Conservation (phyloP, 1,284 basidiomycete species). For the Melampsora larici-populina region DNA sequence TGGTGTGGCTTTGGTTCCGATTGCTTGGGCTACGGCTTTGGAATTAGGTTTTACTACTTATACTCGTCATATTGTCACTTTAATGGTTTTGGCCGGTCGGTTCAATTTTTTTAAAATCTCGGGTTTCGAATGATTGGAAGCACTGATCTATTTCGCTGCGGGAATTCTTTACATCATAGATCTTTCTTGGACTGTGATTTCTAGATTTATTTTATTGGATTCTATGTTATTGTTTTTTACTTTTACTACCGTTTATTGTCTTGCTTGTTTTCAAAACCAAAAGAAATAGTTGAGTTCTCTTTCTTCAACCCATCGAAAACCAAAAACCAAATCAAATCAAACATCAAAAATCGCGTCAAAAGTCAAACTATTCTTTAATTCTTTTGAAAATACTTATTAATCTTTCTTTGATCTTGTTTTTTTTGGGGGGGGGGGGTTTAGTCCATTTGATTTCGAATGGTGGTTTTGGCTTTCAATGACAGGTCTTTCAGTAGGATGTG, state of each 20-base stretch:
- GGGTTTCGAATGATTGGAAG: no score
- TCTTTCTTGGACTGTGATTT: constrained; percentile 92
- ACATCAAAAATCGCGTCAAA: not conserved
- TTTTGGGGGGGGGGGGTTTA: no score
- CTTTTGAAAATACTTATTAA: no score
- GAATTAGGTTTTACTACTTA: constrained; percentile 87
- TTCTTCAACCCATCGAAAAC: not conserved
- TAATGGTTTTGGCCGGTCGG: constrained; percentile 88
- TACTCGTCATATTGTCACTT: constrained; percentile 82
- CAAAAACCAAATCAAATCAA: not conserved
- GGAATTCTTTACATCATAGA: constrained; percentile 63
- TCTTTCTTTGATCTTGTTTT: not conserved
- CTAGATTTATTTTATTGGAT: constrained; percentile 93
- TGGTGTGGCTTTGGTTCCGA: constrained; percentile 89
- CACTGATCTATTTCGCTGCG: no score
- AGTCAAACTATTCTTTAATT: no score
- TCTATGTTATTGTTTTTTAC: constrained; percentile 99
- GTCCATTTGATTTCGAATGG: constrained; percentile 90
- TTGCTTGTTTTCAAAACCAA: constrained; percentile 95
- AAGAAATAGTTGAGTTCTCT: constrained; percentile 55
- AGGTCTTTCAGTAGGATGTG: constrained; percentile 87
- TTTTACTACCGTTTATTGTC: constrained; percentile 88
- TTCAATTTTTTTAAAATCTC: no score
- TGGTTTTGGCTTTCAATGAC: constrained; percentile 92
- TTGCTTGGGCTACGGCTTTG: constrained; percentile 94